Base-by-base conservation (phyloP, 257 asterid species). In the Nicotiana tabacum region DNA sequence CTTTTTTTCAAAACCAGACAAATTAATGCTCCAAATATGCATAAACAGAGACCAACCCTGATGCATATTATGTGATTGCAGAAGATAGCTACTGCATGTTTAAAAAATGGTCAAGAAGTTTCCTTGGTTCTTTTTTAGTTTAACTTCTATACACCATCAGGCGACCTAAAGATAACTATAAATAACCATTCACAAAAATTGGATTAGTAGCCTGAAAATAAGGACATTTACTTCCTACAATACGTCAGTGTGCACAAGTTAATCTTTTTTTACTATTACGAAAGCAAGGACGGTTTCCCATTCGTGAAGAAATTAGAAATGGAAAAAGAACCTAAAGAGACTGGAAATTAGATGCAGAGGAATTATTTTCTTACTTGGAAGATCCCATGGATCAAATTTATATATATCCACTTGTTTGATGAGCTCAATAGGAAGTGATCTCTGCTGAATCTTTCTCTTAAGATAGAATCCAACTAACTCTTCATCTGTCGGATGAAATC, bases 331-430 rank as follows among this genome's bases (percentile, higher is more conserved):
- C 21, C 16, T 27, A 48, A 74, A 46, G 24, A 27, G 62, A 15
- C 30, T 74, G 27, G 11, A 29, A 35, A 65, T 64, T 9, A 64
- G 6, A 70, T 1, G 24, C 3, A 48, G 32, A 27, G 46, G 57
- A 46, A 6, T n/a, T 56, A 37, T 18, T 43, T 24, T 53, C 94
- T 89, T 90, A 94, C 97, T 90, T 86, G 98, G 97, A 86, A 94
- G 98, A 61, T 94, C 98, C 97, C 98, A 94, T 35, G 98, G 97
- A 85, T 94, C 97, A 13, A 90, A 91, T 82, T 94, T 94, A 96
- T 94, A 94, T 6, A 94, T 94, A 29, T 94, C 92, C 2, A 94
- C 91, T 89, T 91, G 97, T 90, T 92, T 94, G 64, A 94, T 94
- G 39, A 94, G 91, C 81, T 94, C 97, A 69, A 91, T 90, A 0